Percentiles rank a stretch among this genome's conserved stretches.
Conservation (phyloP, 139 green algal genomes). For the Mesostigma viride region DNA sequence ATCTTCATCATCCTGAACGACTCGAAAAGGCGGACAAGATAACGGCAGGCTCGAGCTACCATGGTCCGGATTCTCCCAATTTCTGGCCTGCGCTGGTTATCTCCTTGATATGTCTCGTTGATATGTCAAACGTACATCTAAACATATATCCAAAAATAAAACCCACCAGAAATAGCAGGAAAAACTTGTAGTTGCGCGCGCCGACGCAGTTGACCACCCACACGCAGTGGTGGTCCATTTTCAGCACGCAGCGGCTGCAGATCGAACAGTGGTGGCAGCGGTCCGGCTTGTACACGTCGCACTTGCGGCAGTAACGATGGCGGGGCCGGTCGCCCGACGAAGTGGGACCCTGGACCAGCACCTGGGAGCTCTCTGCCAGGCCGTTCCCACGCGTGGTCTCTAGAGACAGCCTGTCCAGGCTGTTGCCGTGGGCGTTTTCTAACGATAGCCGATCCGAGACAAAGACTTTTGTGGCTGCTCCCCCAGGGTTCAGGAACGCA, state of each 20-base stretch:
- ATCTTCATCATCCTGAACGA: too few species aligned
- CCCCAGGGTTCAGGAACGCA: too few species aligned
- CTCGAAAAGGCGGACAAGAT: too few species aligned
- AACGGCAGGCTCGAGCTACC: too few species aligned
- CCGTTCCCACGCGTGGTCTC: neutral
- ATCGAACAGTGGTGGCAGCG: constrained; percentile 84
- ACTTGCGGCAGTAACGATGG: constrained; percentile 27
- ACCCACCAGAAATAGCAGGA: constrained; percentile 77
- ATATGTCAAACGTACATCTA: too few species aligned
- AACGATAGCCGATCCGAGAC: too few species aligned
- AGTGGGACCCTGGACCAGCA: neutral
- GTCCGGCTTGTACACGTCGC: constrained; percentile 68
- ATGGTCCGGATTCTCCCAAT: too few species aligned
- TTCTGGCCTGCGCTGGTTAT: too few species aligned
- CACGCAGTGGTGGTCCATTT: constrained; percentile 70
- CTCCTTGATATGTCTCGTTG: too few species aligned
- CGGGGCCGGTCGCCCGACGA: neutral
- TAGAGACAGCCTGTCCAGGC: neutral
- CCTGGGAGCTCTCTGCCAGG: neutral
- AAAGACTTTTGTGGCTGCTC: too few species aligned
- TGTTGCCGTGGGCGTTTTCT: neutral
- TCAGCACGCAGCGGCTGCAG: constrained; percentile 71
- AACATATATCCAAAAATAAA: too few species aligned
- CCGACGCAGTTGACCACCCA: constrained; percentile 88
- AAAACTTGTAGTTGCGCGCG: constrained; percentile 91